Percentiles rank a stretch among this genome's conserved stretches.
These are phyloP conservation scores for Sarocladium kiliense DNA, from an alignment of 2,329 filamentous ascomycete genomes.

Conservation along the genomic window DNA sequence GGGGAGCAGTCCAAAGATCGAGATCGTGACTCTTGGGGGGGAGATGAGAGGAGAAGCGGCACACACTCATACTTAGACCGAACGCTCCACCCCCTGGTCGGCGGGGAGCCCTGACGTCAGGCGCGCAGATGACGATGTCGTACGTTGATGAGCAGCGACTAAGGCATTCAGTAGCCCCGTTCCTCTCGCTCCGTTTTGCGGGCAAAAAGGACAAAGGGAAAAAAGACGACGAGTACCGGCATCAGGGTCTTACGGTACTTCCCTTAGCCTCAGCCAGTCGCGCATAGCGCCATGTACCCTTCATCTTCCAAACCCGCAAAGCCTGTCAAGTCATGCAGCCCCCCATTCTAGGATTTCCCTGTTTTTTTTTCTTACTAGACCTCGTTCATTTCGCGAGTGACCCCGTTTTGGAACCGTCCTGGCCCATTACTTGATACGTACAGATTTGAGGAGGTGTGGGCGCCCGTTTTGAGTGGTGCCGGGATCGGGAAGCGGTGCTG, in stretches of 20 bases:
- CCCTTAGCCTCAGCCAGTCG: background rate
- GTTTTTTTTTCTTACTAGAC: background rate
- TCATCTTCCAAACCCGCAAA: slow-evolving; percentile 4
- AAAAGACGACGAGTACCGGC: background rate
- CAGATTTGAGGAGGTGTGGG: background rate
- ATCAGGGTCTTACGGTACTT: slow-evolving; percentile 6
- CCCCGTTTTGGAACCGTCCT: background rate
- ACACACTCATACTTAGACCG: background rate
- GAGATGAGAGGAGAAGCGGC: background rate
- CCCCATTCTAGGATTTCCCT: background rate
- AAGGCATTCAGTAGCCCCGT: background rate
- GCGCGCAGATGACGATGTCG: slow-evolving; percentile 3
- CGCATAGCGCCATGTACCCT: background rate
- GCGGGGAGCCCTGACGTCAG: slow-evolving; percentile 11
- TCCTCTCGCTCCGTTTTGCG: too few species aligned
- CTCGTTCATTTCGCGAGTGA: background rate
- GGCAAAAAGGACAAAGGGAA: background rate
- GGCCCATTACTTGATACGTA: background rate
- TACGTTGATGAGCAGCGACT: slow-evolving; percentile 1
- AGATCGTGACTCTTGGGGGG: background rate
- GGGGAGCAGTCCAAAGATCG: background rate
- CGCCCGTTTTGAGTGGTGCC: background rate
- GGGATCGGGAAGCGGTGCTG: background rate
- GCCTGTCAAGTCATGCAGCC: background rate
- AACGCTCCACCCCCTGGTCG: background rate